Conservation (phyloP, 495 filamentous ascomycete species). For the Aspergillus mulundensis region DNA sequence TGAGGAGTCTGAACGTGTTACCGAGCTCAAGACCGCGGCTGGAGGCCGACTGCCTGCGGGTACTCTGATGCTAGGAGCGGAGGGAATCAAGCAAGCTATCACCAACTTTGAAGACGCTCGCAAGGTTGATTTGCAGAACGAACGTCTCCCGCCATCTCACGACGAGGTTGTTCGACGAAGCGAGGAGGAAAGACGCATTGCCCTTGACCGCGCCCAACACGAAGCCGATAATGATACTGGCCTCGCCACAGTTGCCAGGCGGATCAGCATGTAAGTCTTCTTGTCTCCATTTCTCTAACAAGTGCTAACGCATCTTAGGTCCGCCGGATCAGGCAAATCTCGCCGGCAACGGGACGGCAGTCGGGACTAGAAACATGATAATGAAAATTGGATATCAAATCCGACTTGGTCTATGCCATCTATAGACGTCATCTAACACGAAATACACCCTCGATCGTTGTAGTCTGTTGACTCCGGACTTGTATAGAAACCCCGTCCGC, state of each 20-base stretch:
- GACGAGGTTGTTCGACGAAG: slow-evolving; percentile 82
- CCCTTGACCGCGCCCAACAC: slow-evolving; percentile 73
- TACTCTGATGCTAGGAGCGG: slow-evolving; percentile 95
- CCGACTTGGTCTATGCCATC: slow-evolving; percentile 2
- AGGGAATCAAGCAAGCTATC: slow-evolving; percentile 99
- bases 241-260: slow-evolving; percentile 75
- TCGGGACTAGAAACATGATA: slow-evolving; percentile 22
- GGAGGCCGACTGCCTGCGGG: slow-evolving; percentile 91
- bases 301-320: slow-evolving; percentile 26
- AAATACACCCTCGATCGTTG: slow-evolving; percentile 6
- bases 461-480: slow-evolving; percentile 9
- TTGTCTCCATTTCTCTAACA: not conserved
- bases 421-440: slow-evolving; percentile 2
- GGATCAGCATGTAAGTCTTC: slow-evolving; percentile 87
- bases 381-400: not conserved
- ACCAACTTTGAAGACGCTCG: slow-evolving; percentile 95
- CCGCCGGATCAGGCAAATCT: slow-evolving; percentile 33
- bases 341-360: slow-evolving; percentile 32
- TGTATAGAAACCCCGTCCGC: slow-evolving; percentile 15
- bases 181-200: slow-evolving; percentile 73
- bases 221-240: slow-evolving; percentile 91
- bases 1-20: slow-evolving; percentile 94
- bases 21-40: slow-evolving; percentile 93
- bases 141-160: slow-evolving; percentile 84
- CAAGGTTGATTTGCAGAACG: slow-evolving; percentile 96